Evolutionary conservation across 305 asterid species (phyloP).

Genomic region (Lippia alba): DNA sequence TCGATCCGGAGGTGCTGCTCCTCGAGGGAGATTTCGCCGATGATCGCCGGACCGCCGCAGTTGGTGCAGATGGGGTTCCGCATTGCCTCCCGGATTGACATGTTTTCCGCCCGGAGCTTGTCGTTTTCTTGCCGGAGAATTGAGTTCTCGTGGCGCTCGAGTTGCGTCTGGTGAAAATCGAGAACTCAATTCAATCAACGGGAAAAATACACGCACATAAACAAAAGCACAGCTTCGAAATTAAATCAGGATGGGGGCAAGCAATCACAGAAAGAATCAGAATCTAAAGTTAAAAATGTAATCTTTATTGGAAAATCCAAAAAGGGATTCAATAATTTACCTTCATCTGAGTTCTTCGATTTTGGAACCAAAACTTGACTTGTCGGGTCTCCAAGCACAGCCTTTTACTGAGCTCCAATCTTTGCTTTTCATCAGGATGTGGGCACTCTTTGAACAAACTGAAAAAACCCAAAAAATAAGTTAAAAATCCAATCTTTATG

Average conservation of each 20-base stretch:
- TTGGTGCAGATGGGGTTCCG: constrained; percentile 85
- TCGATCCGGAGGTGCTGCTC: constrained; percentile 88
- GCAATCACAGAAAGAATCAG: too few species aligned
- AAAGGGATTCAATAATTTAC: constrained; percentile 34
- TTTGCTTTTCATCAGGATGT: constrained; percentile 92
- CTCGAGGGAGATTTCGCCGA: constrained; percentile 83
- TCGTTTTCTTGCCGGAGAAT: constrained; percentile 86
- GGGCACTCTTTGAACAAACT: constrained; percentile 93
- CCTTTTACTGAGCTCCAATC: constrained; percentile 83
- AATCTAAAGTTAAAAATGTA: too few species aligned
- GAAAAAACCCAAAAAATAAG: neutral
- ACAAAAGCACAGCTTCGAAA: too few species aligned
- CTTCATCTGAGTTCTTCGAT: constrained; percentile 95
- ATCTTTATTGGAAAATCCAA: too few species aligned
- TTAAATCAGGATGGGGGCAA: too few species aligned
- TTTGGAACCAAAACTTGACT: constrained; percentile 96
- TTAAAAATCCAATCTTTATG: neutral
- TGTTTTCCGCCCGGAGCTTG: constrained; percentile 83
- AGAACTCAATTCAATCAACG: neutral
- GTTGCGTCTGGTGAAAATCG: constrained; percentile 64
- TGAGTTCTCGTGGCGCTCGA: constrained; percentile 92
- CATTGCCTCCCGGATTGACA: constrained; percentile 84
- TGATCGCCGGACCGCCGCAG: constrained; percentile 88
- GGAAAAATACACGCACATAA: neutral
- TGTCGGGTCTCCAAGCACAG: constrained; percentile 83